A percentile compares a stretch with the other conserved stretches of the same genome.
Evolutionary conservation across 2,329 filamentous ascomycete species (phyloP).

Genomic region (Niveomyces coronatus): DNA sequence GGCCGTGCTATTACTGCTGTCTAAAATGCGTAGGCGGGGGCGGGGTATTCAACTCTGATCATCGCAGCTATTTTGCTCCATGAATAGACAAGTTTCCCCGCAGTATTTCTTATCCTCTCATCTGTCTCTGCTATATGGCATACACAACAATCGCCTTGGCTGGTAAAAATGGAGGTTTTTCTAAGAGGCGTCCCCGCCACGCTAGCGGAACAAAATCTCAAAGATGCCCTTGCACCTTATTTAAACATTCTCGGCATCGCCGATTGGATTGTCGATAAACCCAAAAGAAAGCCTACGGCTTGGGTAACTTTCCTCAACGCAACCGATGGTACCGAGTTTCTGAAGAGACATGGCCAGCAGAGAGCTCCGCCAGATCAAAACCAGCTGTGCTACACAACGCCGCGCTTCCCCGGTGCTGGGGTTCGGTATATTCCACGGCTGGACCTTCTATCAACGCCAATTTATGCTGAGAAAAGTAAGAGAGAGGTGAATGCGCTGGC

Average conservation of each 20-base stretch:
- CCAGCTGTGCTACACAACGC: neutral
- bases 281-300: slow-evolving; percentile 22
- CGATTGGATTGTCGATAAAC: slow-evolving; percentile 35
- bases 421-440: slow-evolving; percentile 18
- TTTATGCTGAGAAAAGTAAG: slow-evolving; percentile 24
- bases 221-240: slow-evolving; percentile 26
- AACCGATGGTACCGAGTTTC: slow-evolving; percentile 31
- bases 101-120: neutral
- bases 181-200: slow-evolving; percentile 31
- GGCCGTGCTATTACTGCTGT: too few relatives aligned
- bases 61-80: neutral
- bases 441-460: slow-evolving; percentile 17
- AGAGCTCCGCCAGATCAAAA: slow-evolving; percentile 5
- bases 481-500: slow-evolving; percentile 16
- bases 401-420: neutral
- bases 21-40: too few relatives aligned
- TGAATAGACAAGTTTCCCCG: too few relatives aligned
- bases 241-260: slow-evolving; percentile 30
- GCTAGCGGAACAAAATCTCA: slow-evolving; percentile 28
- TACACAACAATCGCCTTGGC: neutral
- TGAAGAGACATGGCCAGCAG: slow-evolving; percentile 25
- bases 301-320: slow-evolving; percentile 32
- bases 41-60: neutral
- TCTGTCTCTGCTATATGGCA: neutral
- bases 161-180: slow-evolving; percentile 34